Percentiles rank a stretch among this genome's conserved stretches.
Conservation (phyloP, 2,329 filamentous ascomycete species). For the Nigrospora oryzae region DNA sequence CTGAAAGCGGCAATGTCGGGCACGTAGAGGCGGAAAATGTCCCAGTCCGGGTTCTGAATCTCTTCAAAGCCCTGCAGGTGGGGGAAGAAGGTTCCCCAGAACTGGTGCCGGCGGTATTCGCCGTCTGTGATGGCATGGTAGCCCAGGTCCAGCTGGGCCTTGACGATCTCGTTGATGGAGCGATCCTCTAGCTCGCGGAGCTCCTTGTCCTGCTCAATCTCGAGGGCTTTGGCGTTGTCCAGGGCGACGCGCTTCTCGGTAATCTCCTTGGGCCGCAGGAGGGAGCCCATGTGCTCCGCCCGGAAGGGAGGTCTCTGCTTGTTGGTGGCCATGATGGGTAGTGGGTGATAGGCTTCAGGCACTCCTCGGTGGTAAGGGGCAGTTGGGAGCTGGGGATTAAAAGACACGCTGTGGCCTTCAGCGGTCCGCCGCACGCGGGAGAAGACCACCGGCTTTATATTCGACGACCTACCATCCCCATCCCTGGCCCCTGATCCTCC, state of each 20-base stretch:
- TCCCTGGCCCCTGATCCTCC: no score
- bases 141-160: constrained; percentile 58
- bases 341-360: background rate
- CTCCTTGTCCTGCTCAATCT: constrained; percentile 27
- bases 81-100: constrained; percentile 39
- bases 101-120: constrained; percentile 33
- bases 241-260: constrained; percentile 48
- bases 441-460: no score
- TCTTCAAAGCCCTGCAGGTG: constrained; percentile 33
- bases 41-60: constrained; percentile 38
- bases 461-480: no score
- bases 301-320: constrained; percentile 52
- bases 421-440: no score
- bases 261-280: constrained; percentile 59
- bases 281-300: constrained; percentile 67
- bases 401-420: no score
- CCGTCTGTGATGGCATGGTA: constrained; percentile 52
- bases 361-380: no score
- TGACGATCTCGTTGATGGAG: constrained; percentile 58
- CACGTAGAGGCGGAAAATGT: constrained; percentile 45
- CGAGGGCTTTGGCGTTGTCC: constrained; percentile 26
- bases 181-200: constrained; percentile 49
- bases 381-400: no score
- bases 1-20: constrained; percentile 35
- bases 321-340: constrained; percentile 13